These are phyloP conservation scores for Fistulina hepatica DNA, from an alignment of 1,284 basidiomycete genomes.

Conservation along the genomic window DNA sequence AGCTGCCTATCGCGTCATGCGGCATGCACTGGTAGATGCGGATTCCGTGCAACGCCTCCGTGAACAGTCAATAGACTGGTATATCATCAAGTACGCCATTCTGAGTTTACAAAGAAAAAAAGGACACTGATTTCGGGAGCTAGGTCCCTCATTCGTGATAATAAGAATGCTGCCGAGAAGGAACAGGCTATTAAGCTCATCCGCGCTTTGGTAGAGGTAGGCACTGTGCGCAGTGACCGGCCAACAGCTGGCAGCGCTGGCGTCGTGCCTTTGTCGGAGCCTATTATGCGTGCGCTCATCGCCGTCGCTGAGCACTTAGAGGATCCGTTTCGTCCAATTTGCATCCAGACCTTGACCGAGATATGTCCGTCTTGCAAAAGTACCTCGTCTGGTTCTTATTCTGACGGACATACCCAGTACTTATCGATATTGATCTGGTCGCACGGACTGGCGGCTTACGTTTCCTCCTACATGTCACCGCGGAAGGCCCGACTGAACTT, in stretches of 20 bases:
- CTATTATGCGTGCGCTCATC: slow-evolving; percentile 79
- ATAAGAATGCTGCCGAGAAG: slow-evolving; percentile 76
- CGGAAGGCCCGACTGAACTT: slow-evolving; percentile 82
- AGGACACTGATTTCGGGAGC: slow-evolving; percentile 1
- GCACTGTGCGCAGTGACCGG: slow-evolving; percentile 43
- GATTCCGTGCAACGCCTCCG: slow-evolving; percentile 51
- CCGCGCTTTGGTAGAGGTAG: slow-evolving; percentile 70
- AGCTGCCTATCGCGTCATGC: slow-evolving; percentile 77
- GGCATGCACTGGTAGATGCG: slow-evolving; percentile 67
- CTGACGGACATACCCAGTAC: slow-evolving; percentile 33
- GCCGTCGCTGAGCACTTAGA: slow-evolving; percentile 91
- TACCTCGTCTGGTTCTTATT: slow-evolving; percentile 19
- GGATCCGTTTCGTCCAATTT: slow-evolving; percentile 79
- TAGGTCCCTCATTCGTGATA: slow-evolving; percentile 80
- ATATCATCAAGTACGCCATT: slow-evolving; percentile 78
- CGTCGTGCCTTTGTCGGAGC: slow-evolving; percentile 55
- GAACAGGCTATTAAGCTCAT: slow-evolving; percentile 93
- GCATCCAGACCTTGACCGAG: slow-evolving; percentile 86
- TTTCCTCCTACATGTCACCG: slow-evolving; percentile 78
- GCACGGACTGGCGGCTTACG: slow-evolving; percentile 76
- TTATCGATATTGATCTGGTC: slow-evolving; percentile 82
- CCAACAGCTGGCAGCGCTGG: slow-evolving; percentile 32
- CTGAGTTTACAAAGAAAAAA: slow-evolving; percentile 7
- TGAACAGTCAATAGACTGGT: slow-evolving; percentile 72
- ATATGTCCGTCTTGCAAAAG: slow-evolving; percentile 64